Evolutionary conservation across 2,329 filamentous ascomycete genomes (phyloP).

Genomic region (Phialophora macrospora): DNA sequence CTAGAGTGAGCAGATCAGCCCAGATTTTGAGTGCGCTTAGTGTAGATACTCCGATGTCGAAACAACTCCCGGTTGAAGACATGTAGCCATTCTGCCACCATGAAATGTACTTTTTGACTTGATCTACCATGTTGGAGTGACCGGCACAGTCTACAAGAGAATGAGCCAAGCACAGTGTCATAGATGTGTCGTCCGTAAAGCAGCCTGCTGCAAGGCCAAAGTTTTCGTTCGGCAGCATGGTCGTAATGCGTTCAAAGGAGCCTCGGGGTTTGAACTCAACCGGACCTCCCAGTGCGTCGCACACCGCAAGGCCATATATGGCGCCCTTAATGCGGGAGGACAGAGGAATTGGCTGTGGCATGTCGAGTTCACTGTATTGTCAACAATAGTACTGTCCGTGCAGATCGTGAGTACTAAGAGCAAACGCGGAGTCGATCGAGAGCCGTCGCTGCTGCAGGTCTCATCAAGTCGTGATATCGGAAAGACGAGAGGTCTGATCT

Average conservation of each 20-base stretch:
- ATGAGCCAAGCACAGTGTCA: constrained; percentile 51
- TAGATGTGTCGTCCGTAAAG: constrained; percentile 53
- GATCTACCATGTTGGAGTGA: constrained; percentile 40
- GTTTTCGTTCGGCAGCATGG: constrained; percentile 43
- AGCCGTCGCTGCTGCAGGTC: not conserved
- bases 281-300: constrained; percentile 52
- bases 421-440: not conserved
- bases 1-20: constrained; percentile 31
- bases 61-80: constrained; percentile 45
- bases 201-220: constrained; percentile 48
- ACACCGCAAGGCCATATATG: constrained; percentile 50
- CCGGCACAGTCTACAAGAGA: constrained; percentile 46
- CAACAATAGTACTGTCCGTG: not conserved
- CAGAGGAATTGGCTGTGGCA: constrained; percentile 13
- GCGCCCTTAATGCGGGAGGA: constrained; percentile 43
- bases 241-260: constrained; percentile 46
- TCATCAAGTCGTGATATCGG: not conserved
- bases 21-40: constrained; percentile 44
- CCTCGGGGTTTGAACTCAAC: constrained; percentile 48
- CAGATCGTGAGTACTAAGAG: not conserved
- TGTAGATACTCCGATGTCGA: constrained; percentile 50
- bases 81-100: constrained; percentile 48
- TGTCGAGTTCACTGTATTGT: not conserved
- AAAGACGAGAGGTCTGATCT: not conserved
- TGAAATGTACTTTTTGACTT: constrained; percentile 45